Percentiles rank a stretch among this genome's conserved stretches.
phyloP scores from a whole-genome alignment of 1,284 basidiomycete species.

The Chiua sp. region DNA sequence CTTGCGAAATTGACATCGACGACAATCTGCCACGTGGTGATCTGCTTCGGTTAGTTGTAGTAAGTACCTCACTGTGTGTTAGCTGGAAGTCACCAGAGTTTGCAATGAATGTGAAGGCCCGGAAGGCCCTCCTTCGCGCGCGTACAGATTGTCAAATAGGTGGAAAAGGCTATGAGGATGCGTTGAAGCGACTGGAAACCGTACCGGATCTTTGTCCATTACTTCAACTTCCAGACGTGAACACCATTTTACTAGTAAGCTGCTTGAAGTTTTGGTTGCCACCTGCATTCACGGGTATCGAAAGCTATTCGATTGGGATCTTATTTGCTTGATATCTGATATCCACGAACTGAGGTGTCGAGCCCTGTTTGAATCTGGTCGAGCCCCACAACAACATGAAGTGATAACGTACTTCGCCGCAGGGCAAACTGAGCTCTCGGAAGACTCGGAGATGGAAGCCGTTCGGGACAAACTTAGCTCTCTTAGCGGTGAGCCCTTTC shows the following conservation, averaged over 20 bases:
- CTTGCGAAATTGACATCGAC: neutral
- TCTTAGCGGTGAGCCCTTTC: conserved; percentile 10
- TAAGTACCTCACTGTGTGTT: neutral
- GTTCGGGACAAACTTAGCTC: conserved; percentile 1
- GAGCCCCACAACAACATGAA: neutral
- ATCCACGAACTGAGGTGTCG: conserved; percentile 13
- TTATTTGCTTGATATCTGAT: neutral
- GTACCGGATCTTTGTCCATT: conserved; percentile 6
- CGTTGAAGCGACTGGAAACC: neutral
- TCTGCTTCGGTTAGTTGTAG: neutral
- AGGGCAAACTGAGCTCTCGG: neutral
- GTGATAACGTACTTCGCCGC: neutral
- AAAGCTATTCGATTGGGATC: conserved; percentile 13
- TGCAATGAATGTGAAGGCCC: neutral
- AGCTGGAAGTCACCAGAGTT: neutral
- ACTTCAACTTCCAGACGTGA: conserved; percentile 7
- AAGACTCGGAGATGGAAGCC: conserved; percentile 1
- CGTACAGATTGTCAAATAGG: neutral
- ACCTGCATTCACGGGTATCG: neutral
- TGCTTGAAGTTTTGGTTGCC: neutral
- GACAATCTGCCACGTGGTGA: too few species aligned
- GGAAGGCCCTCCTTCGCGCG: neutral
- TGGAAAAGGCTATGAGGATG: neutral
- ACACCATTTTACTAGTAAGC: neutral
- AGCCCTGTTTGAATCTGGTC: conserved; percentile 2